phyloP scores from a whole-genome alignment of 225 moss, liverwort and hornwort species.

The Pseudoscleropodium purum region DNA sequence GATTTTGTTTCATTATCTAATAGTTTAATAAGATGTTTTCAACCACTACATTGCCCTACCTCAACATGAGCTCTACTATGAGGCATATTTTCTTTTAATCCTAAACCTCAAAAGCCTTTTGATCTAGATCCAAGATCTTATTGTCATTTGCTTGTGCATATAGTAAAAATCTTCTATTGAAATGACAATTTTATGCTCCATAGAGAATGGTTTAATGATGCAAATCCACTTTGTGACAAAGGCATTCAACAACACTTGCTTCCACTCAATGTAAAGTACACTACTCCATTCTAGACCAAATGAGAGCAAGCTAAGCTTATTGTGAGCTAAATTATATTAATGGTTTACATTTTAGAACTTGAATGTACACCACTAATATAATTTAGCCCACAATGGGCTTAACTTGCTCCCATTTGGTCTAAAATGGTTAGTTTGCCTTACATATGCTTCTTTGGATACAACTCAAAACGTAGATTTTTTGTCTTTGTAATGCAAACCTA shows the following conservation, averaged over 20 bases:
- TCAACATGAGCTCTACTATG: background rate
- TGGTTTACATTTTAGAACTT: no score
- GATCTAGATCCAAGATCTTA: background rate
- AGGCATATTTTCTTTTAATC: background rate
- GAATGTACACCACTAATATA: no score
- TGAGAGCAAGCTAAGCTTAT: no score
- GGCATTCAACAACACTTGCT: background rate
- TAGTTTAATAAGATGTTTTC: background rate
- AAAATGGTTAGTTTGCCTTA: background rate
- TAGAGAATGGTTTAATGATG: conserved; percentile 18
- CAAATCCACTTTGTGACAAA: background rate
- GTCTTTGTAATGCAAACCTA: background rate
- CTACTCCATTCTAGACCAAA: no score
- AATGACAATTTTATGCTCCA: conserved; percentile 19
- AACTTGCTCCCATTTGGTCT: no score
- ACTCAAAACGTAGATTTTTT: background rate
- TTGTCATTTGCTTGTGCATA: conserved; percentile 12
- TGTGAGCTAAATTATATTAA: no score
- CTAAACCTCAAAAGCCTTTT: accelerated
- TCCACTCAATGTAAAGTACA: background rate
- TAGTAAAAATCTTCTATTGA: conserved; percentile 1
- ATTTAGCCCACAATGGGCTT: no score
- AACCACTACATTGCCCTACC: accelerated
- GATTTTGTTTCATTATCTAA: background rate
- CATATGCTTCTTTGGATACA: background rate